phyloP scores from a whole-genome alignment of 2,329 filamentous ascomycete species.

The Plectosphaerella sp. region DNA sequence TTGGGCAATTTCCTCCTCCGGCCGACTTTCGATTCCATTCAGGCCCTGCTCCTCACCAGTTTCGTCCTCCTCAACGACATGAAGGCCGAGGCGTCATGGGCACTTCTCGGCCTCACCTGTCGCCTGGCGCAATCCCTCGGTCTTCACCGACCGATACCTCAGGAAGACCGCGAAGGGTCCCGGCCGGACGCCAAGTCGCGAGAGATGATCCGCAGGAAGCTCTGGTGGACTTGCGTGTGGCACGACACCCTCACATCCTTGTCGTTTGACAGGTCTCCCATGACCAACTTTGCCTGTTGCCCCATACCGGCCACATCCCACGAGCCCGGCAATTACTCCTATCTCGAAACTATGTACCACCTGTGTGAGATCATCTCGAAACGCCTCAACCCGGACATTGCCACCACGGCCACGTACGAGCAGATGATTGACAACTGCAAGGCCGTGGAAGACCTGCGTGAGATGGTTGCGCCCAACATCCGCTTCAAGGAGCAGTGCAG shows the following conservation, averaged over 20 bases:
- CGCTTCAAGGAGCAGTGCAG: conserved; percentile 59
- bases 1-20: conserved; percentile 60
- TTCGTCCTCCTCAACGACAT: conserved; percentile 65
- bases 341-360: conserved; percentile 24
- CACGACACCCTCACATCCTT: conserved; percentile 62
- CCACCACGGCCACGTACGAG: conserved; percentile 30
- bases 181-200: conserved; percentile 42
- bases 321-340: conserved; percentile 42
- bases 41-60: conserved; percentile 57
- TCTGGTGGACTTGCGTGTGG: conserved; percentile 65
- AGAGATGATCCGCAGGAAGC: conserved; percentile 48
- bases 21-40: conserved; percentile 62
- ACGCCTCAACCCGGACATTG: conserved; percentile 23
- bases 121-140: conserved; percentile 62
- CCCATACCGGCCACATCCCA: conserved; percentile 43
- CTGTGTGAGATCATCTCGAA: conserved; percentile 27
- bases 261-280: conserved; percentile 62
- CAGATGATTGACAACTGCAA: conserved; percentile 56
- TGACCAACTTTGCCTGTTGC: conserved; percentile 56
- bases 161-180: conserved; percentile 39
- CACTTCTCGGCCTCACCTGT: conserved; percentile 58
- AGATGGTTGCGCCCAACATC: conserved; percentile 45
- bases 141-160: conserved; percentile 45
- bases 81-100: conserved; percentile 67
- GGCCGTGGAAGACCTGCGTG: conserved; percentile 47